Base-by-base conservation (phyloP, 441 rosid genomes). In the Erodium trifolium region DNA sequence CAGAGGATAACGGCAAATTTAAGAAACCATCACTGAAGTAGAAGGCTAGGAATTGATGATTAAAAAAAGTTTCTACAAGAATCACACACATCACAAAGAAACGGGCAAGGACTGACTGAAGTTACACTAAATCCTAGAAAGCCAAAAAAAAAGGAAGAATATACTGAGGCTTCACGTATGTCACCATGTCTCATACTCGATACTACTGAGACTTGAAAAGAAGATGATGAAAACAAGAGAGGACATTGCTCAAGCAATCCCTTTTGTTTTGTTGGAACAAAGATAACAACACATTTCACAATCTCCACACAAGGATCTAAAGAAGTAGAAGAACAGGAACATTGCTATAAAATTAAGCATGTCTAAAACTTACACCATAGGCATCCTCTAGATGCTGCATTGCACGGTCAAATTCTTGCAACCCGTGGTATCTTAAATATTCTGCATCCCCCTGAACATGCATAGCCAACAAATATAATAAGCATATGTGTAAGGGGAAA, bases 361-460 rank as follows among this genome's bases (percentile, higher is more conserved):
- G 67, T 65, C 27, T 1, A 67, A 74, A 74, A 78, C 97, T 87
- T 86, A 94, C 99, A 64, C 85, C 81, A 67, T 88, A 87, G 14
- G 68, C 82, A 64, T 78, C 97, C 77, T 94, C 97, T 57, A 89
- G 74, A 78, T 94, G 92, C 75, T 94, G 99, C 97, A 94, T 94
- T 53, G 92, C 96, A 71, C 57, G 86, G 81, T 94, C 97, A 78
- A 94, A 94, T 84, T 94, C 96, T 86, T 90, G 97, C 86, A 94
- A 69, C 69, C 99, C 96, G 13, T 5, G 85, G 77, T 91, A 94
- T 77, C 96, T 82, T 63, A 94, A 86, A 82, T 80, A 91, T 0
- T 81, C 76, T 17, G 99, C 96, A 80, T 94, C 92, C 16, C 94
- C 97, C 86, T 94, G 74, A 35, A 29, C 39, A 63, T n/a, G 67